Base-by-base conservation (phyloP, 495 filamentous ascomycete species). In the Rhypophila decipiens region DNA sequence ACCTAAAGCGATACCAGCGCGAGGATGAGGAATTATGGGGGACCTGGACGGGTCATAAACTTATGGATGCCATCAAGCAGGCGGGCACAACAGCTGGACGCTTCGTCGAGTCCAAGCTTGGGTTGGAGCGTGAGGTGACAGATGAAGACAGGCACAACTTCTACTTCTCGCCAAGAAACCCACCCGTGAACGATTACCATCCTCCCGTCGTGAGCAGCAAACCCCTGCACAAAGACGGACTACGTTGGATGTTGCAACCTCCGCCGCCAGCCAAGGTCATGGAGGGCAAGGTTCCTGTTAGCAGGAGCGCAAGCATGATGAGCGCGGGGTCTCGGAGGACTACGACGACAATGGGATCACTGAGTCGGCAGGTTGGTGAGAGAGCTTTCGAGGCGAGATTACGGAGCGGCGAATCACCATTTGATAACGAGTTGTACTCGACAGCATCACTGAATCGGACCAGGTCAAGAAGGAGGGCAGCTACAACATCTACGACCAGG, bases 191-290 rank as follows among this genome's bases (percentile, higher is more conserved):
- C 61, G 87, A 94, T 51, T 75, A 87, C 24, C 87, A 94, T 57
- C 88, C 89, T 9, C 87, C 90, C 9, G 84, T 91, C 43, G 88
- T 94, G 42, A 86, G 86, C 60, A 82, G 80, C 50, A 78, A 72
- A 36, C 85, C 87, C 5, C 65, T 72, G 15, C 78, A 82, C 58
- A 75, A 72, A 42, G 79, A 79, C 20, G 86, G 84, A 44, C 82
- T 81, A n/a, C 68, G 69, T 55, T 96, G 90, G 90, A 93, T 96
- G 88, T 69, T 95, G 24, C 86, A 91, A 63, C 90, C 89, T 2
- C 88, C 88, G 2, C 90, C 90, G 31, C 77, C 77, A 41, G 87
- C 89, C 15, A 85, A 79, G 56, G 69, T 96, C 39, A 96, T 96
- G 90, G 84, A 82, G 53, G 88, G 88, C 49, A 91, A 90, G 60